Percentiles rank a stretch among this genome's conserved stretches.
Evolutionary conservation across 2,329 filamentous ascomycete species (phyloP).

Genomic region (Aspergillus eucalypticola): DNA sequence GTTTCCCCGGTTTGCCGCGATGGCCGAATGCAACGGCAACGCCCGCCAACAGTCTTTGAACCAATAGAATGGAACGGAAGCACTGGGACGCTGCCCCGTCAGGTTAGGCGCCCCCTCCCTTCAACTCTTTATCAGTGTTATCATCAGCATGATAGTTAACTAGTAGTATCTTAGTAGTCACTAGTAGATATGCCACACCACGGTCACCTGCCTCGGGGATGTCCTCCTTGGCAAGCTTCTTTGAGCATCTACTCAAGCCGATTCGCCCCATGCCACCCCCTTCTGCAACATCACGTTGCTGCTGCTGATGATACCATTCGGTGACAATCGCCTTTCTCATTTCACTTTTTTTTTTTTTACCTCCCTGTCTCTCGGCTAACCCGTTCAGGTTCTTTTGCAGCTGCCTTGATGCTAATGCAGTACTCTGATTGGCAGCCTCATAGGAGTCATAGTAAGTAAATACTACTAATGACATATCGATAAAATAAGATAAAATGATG

Average conservation of each 20-base stretch:
- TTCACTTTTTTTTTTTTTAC: not conserved
- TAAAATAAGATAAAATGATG: too few relatives aligned
- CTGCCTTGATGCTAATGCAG: not conserved
- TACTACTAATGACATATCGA: not conserved
- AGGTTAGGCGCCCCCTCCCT: not conserved
- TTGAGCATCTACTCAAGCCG: not conserved
- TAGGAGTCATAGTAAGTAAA: not conserved
- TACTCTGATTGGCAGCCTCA: not conserved
- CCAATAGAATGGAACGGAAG: not conserved
- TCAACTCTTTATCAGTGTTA: not conserved
- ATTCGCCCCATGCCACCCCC: slow-evolving; percentile 19
- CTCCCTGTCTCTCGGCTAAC: not conserved
- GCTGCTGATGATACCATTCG: slow-evolving; percentile 13
- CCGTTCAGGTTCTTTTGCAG: not conserved
- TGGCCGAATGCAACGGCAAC: slow-evolving; percentile 33
- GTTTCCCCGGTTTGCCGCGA: slow-evolving; percentile 22
- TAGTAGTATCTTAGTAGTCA: too few relatives aligned
- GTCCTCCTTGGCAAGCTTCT: not conserved
- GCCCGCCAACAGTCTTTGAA: slow-evolving; percentile 7
- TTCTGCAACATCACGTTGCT: slow-evolving; percentile 23
- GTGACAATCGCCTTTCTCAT: slow-evolving; percentile 1
- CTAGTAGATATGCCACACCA: not conserved
- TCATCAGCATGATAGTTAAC: not conserved
- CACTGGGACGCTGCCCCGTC: not conserved
- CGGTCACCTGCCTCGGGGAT: not conserved